Percentiles rank a stretch among this genome's conserved stretches.
Conservation (phyloP, 2,329 filamentous ascomycete genomes). For the Xylariaceae sp. region DNA sequence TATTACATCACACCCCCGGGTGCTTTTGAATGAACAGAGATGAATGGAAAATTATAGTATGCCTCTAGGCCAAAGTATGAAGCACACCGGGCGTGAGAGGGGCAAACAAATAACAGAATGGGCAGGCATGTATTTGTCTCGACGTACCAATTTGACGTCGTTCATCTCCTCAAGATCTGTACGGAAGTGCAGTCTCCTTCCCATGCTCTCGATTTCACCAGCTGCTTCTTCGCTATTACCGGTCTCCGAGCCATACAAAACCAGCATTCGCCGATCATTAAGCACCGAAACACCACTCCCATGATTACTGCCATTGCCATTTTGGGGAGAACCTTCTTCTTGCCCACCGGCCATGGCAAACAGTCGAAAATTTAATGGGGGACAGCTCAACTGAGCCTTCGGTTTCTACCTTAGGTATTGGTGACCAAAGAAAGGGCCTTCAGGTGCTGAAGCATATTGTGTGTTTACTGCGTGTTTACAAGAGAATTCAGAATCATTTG, state of each 20-base stretch:
- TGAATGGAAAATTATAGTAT: too few relatives aligned
- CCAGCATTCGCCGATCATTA: conserved; percentile 48
- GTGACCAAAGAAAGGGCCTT: too few relatives aligned
- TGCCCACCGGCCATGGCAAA: conserved; percentile 20
- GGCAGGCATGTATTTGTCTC: neutral
- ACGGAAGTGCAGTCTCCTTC: conserved; percentile 74
- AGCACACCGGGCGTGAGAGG: neutral
- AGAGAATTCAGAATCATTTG: too few relatives aligned
- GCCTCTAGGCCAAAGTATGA: too few relatives aligned
- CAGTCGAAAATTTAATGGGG: too few relatives aligned
- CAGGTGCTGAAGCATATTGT: too few relatives aligned
- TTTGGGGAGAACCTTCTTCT: conserved; percentile 11
- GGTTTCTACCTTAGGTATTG: too few relatives aligned
- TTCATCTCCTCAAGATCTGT: conserved; percentile 76
- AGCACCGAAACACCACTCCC: too few relatives aligned
- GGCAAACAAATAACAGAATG: neutral
- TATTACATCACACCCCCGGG: too few relatives aligned
- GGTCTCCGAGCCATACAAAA: conserved; percentile 93
- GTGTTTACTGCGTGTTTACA: too few relatives aligned
- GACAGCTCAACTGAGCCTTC: too few relatives aligned
- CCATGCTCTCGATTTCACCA: conserved; percentile 71
- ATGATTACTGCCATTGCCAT: conserved; percentile 24
- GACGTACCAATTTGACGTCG: conserved; percentile 66
- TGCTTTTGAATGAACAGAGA: too few relatives aligned
- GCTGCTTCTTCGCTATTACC: conserved; percentile 91